Conservation (phyloP, 345 rosid genomes). For the Orychophragmus violaceus region DNA sequence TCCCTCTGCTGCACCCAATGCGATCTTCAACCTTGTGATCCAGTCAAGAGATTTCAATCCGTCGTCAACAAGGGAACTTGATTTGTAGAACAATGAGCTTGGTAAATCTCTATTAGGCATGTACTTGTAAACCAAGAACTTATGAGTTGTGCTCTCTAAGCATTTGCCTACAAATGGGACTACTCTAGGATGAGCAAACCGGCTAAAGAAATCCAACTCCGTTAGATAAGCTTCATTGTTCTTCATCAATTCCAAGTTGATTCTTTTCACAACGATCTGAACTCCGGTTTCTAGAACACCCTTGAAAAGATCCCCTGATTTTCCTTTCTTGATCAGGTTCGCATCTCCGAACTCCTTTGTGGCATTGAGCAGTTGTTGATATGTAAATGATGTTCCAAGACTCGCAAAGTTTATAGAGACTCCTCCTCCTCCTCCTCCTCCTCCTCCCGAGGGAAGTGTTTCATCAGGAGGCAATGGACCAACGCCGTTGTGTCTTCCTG, state of each 20-base stretch:
- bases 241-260: conserved; percentile 37
- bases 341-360: conserved; percentile 54
- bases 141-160: conserved; percentile 58
- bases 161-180: conserved; percentile 78
- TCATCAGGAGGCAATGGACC: conserved; percentile 62
- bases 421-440: conserved; percentile 35
- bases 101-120: conserved; percentile 77
- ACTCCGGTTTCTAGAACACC: conserved; percentile 58
- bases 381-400: conserved; percentile 57
- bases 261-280: conserved; percentile 58
- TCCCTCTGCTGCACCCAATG: conserved; percentile 85
- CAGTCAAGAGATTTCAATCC: conserved; percentile 75
- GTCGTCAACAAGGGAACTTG: conserved; percentile 43
- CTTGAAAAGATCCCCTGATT: conserved; percentile 74
- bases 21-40: conserved; percentile 91
- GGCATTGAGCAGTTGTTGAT: conserved; percentile 52
- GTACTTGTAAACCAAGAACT: conserved; percentile 79
- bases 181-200: conserved; percentile 62
- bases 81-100: conserved; percentile 55
- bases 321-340: conserved; percentile 74
- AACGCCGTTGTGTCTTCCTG: conserved; percentile 36
- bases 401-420: conserved; percentile 40
- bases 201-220: conserved; percentile 70
- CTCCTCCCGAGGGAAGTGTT: conserved; percentile 29
- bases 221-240: conserved; percentile 45